Conservation (phyloP, 2,329 filamentous ascomycete species). For the Cephalotrichum gorgonifer region DNA sequence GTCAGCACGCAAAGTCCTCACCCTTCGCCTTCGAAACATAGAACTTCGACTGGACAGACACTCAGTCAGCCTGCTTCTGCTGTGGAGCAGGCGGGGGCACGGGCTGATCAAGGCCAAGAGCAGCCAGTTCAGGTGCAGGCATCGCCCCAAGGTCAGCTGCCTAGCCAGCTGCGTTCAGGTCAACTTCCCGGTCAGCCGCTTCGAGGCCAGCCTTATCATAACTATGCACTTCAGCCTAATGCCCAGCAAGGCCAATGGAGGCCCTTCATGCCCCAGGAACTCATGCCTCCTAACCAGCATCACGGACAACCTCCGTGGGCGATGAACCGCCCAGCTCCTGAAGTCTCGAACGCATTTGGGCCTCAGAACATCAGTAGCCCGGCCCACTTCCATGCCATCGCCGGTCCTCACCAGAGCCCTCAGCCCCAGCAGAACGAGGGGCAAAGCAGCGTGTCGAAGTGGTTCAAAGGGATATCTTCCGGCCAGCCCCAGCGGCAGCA, state of each 20-base stretch:
- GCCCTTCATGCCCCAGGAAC: neutral
- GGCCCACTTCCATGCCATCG: neutral
- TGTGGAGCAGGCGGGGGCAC: neutral
- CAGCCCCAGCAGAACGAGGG: neutral
- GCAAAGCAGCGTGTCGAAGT: conserved; percentile 7
- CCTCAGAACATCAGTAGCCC: neutral
- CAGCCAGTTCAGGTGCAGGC: neutral
- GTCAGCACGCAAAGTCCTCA: neutral
- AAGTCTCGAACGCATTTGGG: neutral
- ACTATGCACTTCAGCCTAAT: neutral
- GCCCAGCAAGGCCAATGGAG: conserved; percentile 1
- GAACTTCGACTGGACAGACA: too few relatives aligned
- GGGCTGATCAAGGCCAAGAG: neutral
- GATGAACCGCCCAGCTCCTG: neutral
- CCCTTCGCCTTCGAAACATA: neutral
- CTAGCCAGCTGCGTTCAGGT: neutral
- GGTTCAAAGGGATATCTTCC: conserved; percentile 9
- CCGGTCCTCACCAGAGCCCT: neutral
- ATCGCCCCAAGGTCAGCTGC: neutral
- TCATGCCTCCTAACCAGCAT: neutral
- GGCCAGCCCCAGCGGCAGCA: conserved; percentile 9
- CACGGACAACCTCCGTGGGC: neutral
- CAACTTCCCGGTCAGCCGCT: neutral
- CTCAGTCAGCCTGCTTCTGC: too few relatives aligned
- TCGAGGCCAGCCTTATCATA: neutral